A percentile compares a stretch with the other conserved stretches of the same genome.
phyloP scores from a whole-genome alignment of 805 yeast species.

The Yarrowia phangngaensis region DNA sequence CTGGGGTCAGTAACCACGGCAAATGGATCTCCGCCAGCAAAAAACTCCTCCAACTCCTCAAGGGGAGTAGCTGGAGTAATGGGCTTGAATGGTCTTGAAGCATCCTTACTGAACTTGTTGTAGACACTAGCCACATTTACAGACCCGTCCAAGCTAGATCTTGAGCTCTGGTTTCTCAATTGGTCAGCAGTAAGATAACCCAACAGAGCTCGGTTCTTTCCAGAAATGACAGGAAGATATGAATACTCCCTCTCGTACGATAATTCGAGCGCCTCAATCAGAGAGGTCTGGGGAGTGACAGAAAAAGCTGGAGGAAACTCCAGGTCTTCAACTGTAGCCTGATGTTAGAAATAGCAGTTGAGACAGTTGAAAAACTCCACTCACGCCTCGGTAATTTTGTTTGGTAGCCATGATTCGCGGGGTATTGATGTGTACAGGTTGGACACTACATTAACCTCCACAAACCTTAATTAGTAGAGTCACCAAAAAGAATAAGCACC shows the following conservation, averaged over 20 bases:
- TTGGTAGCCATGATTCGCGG: slow-evolving; percentile 15
- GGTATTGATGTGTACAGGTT: neutral
- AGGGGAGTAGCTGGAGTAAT: slow-evolving; percentile 55
- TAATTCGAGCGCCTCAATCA: slow-evolving; percentile 51
- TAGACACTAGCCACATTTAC: slow-evolving; percentile 40
- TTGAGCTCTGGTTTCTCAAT: slow-evolving; percentile 38
- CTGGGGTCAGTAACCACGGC: slow-evolving; percentile 56
- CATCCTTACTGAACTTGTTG: slow-evolving; percentile 34
- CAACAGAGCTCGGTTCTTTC: slow-evolving; percentile 46
- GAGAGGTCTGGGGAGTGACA: slow-evolving; percentile 47
- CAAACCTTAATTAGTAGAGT: neutral
- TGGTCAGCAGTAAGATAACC: slow-evolving; percentile 48
- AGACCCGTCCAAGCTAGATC: slow-evolving; percentile 28
- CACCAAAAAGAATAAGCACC: slow-evolving; percentile 33
- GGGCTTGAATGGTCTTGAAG: slow-evolving; percentile 40
- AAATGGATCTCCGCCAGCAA: slow-evolving; percentile 49
- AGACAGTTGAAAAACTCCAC: neutral
- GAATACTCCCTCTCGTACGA: slow-evolving; percentile 56
- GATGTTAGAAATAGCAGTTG: slow-evolving; percentile 25
- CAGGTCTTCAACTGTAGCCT: slow-evolving; percentile 57
- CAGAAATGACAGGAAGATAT: slow-evolving; percentile 52
- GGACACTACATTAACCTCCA: neutral
- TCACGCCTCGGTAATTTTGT: slow-evolving; percentile 26
- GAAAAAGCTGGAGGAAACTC: slow-evolving; percentile 57
- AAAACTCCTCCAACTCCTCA: slow-evolving; percentile 51